A percentile compares a stretch with the other conserved stretches of the same genome.
Evolutionary conservation across 257 asterid genomes (phyloP).

Genomic region (Voacanga thouarsii): DNA sequence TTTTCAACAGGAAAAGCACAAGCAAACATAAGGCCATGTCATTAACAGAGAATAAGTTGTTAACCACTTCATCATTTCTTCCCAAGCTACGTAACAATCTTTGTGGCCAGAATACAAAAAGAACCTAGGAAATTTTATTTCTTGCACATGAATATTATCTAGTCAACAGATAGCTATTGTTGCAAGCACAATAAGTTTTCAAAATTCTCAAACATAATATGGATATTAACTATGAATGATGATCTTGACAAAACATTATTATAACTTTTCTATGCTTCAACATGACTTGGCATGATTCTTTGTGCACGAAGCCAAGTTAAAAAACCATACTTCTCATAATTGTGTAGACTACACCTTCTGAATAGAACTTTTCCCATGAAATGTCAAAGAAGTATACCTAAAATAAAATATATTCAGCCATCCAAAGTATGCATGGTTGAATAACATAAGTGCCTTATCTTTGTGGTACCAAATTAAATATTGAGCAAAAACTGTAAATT

Average conservation of each 20-base stretch:
- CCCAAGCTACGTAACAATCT: background rate
- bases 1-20: background rate
- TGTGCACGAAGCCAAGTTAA: background rate
- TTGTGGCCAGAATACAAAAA: background rate
- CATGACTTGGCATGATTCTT: background rate
- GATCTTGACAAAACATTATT: no score
- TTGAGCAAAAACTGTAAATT: conserved; percentile 10
- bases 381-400: background rate
- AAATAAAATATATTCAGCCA: background rate
- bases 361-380: background rate
- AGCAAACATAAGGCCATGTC: background rate
- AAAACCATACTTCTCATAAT: background rate
- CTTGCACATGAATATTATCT: background rate
- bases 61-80: background rate
- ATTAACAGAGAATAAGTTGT: background rate
- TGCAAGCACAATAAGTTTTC: background rate
- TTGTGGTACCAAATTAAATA: background rate
- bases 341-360: background rate
- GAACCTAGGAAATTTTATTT: background rate
- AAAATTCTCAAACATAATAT: background rate
- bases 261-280: no score
- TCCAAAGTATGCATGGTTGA: background rate
- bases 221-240: background rate
- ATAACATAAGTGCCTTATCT: background rate
- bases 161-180: background rate